These are phyloP conservation scores for Monosporozyma yasuniensis DNA, from an alignment of 805 yeast species.

Conservation along the genomic window DNA sequence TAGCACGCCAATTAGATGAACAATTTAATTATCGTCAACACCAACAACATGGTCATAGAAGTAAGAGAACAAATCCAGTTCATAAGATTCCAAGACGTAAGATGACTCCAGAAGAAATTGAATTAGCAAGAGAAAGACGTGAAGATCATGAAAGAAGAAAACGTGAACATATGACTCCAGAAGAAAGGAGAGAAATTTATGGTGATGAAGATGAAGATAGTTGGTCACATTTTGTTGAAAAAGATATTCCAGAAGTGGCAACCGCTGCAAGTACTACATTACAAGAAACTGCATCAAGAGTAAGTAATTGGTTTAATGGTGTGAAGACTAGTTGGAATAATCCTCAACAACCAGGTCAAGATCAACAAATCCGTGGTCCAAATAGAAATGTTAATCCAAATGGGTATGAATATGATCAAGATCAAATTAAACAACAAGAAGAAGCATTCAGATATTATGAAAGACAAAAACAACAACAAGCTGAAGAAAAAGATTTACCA, in stretches of 20 bases:
- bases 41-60: slow-evolving; percentile 7
- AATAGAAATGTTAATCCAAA: not conserved
- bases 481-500: slow-evolving; percentile 2
- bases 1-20: slow-evolving; percentile 74
- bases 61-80: not conserved
- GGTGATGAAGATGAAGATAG: slow-evolving; percentile 39
- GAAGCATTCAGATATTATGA: slow-evolving; percentile 11
- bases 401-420: slow-evolving; percentile 2
- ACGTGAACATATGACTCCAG: slow-evolving; percentile 8
- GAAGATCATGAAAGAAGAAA: slow-evolving; percentile 20
- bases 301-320: slow-evolving; percentile 72
- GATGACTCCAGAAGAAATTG: slow-evolving; percentile 13
- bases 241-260: slow-evolving; percentile 50
- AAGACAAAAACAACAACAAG: slow-evolving; percentile 3
- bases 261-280: slow-evolving; percentile 64
- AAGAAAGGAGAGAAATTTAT: slow-evolving; percentile 13
- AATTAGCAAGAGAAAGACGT: slow-evolving; percentile 20
- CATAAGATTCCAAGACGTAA: not conserved
- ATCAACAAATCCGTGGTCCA: not conserved
- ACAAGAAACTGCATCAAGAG: slow-evolving; percentile 68
- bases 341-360: slow-evolving; percentile 2
- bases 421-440: slow-evolving; percentile 12
- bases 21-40: slow-evolving; percentile 35
- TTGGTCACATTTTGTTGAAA: slow-evolving; percentile 50
- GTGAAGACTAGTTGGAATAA: slow-evolving; percentile 26